phyloP scores from a whole-genome alignment of 2,329 filamentous ascomycete species.

The Pseudogymnoascus sp. region DNA sequence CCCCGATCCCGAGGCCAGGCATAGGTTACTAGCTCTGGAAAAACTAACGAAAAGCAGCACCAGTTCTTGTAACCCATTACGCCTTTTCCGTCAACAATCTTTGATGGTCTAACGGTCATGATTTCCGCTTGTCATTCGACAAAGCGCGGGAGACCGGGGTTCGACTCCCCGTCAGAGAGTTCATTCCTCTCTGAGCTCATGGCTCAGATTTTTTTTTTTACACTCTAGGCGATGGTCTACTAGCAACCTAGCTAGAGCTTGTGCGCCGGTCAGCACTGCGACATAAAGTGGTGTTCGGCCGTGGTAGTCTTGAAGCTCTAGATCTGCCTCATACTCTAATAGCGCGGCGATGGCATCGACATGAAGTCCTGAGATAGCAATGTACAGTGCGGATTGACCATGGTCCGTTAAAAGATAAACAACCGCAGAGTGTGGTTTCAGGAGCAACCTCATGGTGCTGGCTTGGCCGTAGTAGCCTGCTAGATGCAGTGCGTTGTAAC shows the following conservation, averaged over 20 bases:
- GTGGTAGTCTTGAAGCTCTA: neutral
- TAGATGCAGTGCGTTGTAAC: neutral
- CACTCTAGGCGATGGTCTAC: neutral
- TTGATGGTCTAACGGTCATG: slow-evolving; percentile 24
- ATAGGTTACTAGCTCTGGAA: neutral
- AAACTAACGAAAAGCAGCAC: neutral
- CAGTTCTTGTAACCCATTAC: neutral
- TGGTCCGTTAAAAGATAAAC: neutral
- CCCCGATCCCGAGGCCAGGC: neutral
- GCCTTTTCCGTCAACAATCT: neutral
- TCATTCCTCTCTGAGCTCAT: slow-evolving; percentile 5
- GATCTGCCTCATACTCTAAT: neutral
- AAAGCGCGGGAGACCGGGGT: slow-evolving; percentile 22
- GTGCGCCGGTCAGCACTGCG: neutral
- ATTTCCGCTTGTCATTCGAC: slow-evolving; percentile 21
- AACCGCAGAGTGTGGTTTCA: neutral
- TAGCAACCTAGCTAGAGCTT: neutral
- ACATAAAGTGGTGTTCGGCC: neutral
- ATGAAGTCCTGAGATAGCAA: neutral
- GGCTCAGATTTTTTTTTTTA: neutral
- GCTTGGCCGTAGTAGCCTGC: neutral
- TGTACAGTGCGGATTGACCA: neutral
- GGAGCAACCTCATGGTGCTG: neutral
- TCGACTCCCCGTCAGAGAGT: slow-evolving; percentile 23
- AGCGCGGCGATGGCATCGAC: neutral